These are phyloP conservation scores for Lasiodiplodia gonubiensis DNA, from an alignment of 2,329 filamentous ascomycete genomes.

Conservation along the genomic window DNA sequence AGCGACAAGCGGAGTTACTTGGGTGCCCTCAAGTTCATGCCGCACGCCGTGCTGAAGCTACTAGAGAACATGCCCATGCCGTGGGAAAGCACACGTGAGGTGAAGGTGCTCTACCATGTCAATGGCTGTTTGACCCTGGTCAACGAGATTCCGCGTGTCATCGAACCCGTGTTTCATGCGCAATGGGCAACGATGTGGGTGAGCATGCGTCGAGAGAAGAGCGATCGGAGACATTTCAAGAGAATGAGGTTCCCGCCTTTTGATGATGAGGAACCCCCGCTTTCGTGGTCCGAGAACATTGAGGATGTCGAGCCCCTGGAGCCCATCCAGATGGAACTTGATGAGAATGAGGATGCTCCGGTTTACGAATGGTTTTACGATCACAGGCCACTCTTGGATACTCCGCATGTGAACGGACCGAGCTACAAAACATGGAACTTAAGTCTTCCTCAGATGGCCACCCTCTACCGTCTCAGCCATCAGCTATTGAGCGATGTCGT, in stretches of 20 bases:
- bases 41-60: slow-evolving; percentile 94
- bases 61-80: slow-evolving; percentile 99
- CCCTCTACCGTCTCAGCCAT: slow-evolving; percentile 87
- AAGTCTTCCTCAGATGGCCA: slow-evolving; percentile 92
- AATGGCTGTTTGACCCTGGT: slow-evolving; percentile 97
- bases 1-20: slow-evolving; percentile 98
- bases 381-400: slow-evolving; percentile 87
- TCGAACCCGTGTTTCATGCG: slow-evolving; percentile 96
- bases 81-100: slow-evolving; percentile 94
- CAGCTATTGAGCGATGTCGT: slow-evolving; percentile 90
- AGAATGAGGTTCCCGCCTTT: slow-evolving; percentile 99
- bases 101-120: slow-evolving; percentile 97
- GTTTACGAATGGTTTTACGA: slow-evolving; percentile 99
- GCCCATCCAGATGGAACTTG: slow-evolving; percentile 97
- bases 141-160: slow-evolving; percentile 94
- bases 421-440: slow-evolving; percentile 98
- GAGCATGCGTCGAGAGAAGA: slow-evolving; percentile 97
- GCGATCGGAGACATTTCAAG: slow-evolving; percentile 94
- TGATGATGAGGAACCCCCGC: slow-evolving; percentile 95
- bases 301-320: slow-evolving; percentile 97
- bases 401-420: slow-evolving; percentile 90
- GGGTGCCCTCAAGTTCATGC: slow-evolving; percentile 98
- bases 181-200: slow-evolving; percentile 99
- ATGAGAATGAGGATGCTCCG: slow-evolving; percentile 88
- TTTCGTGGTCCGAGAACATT: slow-evolving; percentile 98